Base-by-base conservation (phyloP, 2,329 filamentous ascomycete species). In the Stagonosporopsis tanaceti region DNA sequence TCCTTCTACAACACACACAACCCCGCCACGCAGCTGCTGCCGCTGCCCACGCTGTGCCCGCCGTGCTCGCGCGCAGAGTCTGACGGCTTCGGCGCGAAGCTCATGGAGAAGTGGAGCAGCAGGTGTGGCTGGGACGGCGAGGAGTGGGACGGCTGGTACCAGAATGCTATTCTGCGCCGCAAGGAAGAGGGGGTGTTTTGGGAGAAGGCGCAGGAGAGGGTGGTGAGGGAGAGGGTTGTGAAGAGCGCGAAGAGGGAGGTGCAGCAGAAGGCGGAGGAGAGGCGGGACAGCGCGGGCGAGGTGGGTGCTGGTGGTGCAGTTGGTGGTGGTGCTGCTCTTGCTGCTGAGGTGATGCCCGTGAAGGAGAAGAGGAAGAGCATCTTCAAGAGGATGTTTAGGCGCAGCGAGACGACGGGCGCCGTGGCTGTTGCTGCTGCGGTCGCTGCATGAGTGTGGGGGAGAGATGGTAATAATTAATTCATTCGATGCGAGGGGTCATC, bases 81-180 rank as follows among this genome's bases (percentile, higher is more conserved):
- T 0, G 67, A 69, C 12, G 63, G 40, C 1, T 64, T 66, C 4
- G 70, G 67, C n/a, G 53, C 57, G 3, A 50, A 40, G 28, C 34
- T 65, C 8, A 57, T 59, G 47, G 57, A 68, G 50, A 73, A 72
- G 47, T 66, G 62, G 62, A 48, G 50, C 1, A 62, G 61, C 34
- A 54, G 60, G n/a, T 64, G 66, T 25, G 57, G 59, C 1, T 68
- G 63, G 60, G 60, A 71, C 30, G 59, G 66, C 6, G 42, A 46
- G 8, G 69, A 71, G 53, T 74, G 70, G 70, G 53, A 63, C 6
- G 55, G 59, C 24, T 73, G 70, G 70, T 63, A 67, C 34, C 59
- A 54, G 8, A 64, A 65, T 27, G 44, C 63, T 1, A 35, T 56
- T 1, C 60, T 50, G 1, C 65, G 71, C 27, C 52, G 72, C 3